Base-by-base conservation (phyloP, 2,329 filamentous ascomycete species). In the Fonsecaea erecta region DNA sequence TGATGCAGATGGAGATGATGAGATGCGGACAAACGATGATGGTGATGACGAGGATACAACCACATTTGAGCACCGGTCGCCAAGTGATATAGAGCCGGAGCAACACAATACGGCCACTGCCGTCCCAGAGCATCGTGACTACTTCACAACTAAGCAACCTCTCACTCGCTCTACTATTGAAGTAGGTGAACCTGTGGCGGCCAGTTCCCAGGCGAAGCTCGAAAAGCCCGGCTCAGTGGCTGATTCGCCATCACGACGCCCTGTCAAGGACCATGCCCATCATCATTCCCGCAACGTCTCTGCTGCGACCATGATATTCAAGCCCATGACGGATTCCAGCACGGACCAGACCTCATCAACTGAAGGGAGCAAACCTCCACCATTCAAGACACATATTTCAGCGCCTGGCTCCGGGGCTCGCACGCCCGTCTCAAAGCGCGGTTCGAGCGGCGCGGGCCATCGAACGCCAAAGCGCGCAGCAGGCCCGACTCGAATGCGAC, bases 1-100 rank as follows among this genome's bases (percentile, higher is more conserved):
- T 0, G 92, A 95, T 73, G 91, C 89, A 6, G 92, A 96, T 74
- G 92, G 92, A 0, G 93, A 97, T 72, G 93, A 97, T 72, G 93
- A 97, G 76, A 81, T 93, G n/a, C 85, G 91, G 12, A 93, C 90
- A 2, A 91, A 93, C 62, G 90, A 92, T 62, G 90, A 93, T 63
- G 87, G 88, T 34, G 81, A 83, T 32, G 80, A 83, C n/a, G 78
- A 75, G 30, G 76, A 71, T 3, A 70, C 68, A 35, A 68, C 71
- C 43, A 46, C 62, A 12, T 60, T 64, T n/a, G 64, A 63, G 28
- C 58, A 56, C 34, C 53, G 37, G 16, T 65, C 62, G 16, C 35
- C 52, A 51, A 40, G 53, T 26, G 52, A 48, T 24, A 24, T 11
- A 30, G 54, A 52, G 12, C 35, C 30, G 26, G 53, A 46, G 5